Evolutionary conservation across 164 flowering plant genomes (phyloP).

Genomic region (Chimonanthus praecox): DNA sequence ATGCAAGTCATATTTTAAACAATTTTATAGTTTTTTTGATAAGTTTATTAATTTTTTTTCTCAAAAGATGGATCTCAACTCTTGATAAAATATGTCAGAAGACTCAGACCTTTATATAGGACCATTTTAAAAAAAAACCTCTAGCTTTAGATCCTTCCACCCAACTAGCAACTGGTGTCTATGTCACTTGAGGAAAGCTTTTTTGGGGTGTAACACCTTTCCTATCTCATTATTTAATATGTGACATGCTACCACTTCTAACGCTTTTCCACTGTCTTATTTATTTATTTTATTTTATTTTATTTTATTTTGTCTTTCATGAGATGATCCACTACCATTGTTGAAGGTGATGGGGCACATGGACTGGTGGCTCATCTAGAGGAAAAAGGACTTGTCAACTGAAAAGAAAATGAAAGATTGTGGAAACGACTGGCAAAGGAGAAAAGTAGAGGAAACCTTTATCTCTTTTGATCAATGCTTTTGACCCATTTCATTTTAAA

Average conservation of each 20-base stretch:
- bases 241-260: constrained; percentile 18
- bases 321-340: constrained; percentile 31
- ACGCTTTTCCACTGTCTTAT: constrained; percentile 14
- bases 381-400: constrained; percentile 25
- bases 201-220: constrained; percentile 8
- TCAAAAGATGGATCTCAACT: too few species aligned
- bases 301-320: constrained; percentile 41
- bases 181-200: constrained; percentile 6
- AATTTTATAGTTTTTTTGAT: too few species aligned
- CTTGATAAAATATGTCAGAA: too few species aligned
- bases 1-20: too few species aligned
- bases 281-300: constrained; percentile 25
- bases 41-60: too few species aligned
- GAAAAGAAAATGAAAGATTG: constrained; percentile 24
- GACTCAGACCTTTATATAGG: too few species aligned
- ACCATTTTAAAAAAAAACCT: background rate
- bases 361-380: constrained; percentile 29
- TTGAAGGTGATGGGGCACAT: constrained; percentile 49
- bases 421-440: constrained; percentile 15
- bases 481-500: constrained; percentile 9
- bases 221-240: constrained; percentile 13
- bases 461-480: constrained; percentile 5
- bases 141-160: constrained; percentile 15
- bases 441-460: constrained; percentile 11
- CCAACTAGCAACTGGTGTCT: constrained; percentile 2